These are phyloP conservation scores for Tricholoma hemisulphureum DNA, from an alignment of 768 basidiomycete species.

Conservation along the genomic window DNA sequence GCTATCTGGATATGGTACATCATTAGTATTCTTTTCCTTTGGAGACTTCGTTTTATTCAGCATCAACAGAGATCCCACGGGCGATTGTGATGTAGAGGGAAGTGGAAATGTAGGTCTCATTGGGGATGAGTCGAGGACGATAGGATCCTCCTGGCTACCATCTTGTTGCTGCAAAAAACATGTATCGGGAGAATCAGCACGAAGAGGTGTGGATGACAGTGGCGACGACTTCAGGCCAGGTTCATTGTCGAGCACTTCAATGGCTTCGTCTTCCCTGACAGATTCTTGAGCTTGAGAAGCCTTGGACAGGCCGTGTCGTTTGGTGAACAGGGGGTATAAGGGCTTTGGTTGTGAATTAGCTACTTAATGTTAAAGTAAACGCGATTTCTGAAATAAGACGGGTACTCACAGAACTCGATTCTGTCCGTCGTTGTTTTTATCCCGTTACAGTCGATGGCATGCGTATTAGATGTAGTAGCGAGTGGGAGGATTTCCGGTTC, in stretches of 20 bases:
- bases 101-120: constrained; percentile 20
- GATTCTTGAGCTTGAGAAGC: not conserved
- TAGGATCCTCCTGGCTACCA: constrained; percentile 40
- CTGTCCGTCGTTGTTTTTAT: not conserved
- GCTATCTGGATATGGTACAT: constrained; percentile 48
- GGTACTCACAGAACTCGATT: not conserved
- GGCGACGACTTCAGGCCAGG: not conserved
- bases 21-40: constrained; percentile 1
- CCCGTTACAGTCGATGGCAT: not conserved
- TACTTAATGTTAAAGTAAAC: not conserved
- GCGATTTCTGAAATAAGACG: not conserved
- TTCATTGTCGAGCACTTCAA: constrained; percentile 12
- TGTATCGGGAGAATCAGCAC: not conserved
- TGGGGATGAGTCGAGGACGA: constrained; percentile 45
- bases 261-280: not conserved
- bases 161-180: constrained; percentile 13
- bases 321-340: constrained; percentile 17
- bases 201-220: not conserved
- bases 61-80: not conserved
- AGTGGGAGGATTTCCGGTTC: not conserved
- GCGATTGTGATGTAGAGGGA: constrained; percentile 13
- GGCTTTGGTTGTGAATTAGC: constrained; percentile 6
- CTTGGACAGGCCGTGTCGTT: not conserved
- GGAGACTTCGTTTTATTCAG: constrained; percentile 1
- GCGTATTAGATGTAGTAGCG: not conserved